These are phyloP conservation scores for Leccinum subrobustum DNA, from an alignment of 1,284 basidiomycete genomes.

Conservation along the genomic window DNA sequence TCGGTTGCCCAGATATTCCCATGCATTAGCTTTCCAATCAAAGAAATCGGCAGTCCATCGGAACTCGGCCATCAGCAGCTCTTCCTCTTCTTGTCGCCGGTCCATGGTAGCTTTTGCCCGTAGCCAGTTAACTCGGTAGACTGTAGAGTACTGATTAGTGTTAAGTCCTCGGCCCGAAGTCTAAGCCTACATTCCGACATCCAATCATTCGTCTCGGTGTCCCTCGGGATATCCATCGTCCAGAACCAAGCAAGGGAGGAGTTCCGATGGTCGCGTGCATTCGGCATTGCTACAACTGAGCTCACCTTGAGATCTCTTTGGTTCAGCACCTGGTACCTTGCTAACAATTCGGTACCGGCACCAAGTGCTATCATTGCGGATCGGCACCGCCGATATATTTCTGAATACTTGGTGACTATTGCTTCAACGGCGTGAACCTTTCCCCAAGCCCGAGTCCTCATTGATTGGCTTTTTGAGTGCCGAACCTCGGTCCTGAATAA, in stretches of 20 bases:
- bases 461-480: not conserved
- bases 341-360: not conserved
- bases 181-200: constrained; percentile 1
- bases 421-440: not conserved
- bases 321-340: not conserved
- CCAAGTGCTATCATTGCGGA: not conserved
- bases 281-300: not conserved
- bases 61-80: not conserved
- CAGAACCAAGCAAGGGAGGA: not conserved
- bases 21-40: not conserved
- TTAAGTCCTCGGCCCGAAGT: not conserved
- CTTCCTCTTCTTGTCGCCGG: not conserved
- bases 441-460: not conserved
- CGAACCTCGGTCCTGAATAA: not conserved
- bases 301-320: not conserved
- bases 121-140: constrained; percentile 2
- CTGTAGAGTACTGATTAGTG: not conserved
- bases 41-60: not conserved
- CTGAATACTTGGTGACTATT: not conserved
- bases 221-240: not conserved
- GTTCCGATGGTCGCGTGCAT: not conserved
- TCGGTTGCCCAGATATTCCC: not conserved
- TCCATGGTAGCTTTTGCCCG: not conserved
- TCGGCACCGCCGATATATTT: not conserved
- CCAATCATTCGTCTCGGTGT: not conserved